phyloP scores from a whole-genome alignment of 1,284 basidiomycete genomes.

The Anthracocystis panici-leucophaei region DNA sequence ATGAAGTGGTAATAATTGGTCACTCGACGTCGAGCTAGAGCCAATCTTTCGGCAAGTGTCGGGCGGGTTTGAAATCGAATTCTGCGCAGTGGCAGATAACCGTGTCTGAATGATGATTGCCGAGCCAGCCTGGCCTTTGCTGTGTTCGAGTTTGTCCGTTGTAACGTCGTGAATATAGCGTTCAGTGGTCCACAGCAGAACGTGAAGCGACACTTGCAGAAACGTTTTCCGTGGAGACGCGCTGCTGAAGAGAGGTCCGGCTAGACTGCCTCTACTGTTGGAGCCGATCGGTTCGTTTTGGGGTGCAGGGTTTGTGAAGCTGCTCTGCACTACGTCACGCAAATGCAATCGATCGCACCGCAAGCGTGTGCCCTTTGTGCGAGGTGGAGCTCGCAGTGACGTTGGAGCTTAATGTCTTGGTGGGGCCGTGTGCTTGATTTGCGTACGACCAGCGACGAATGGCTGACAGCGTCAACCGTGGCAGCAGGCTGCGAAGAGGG shows the following conservation, averaged over 20 bases:
- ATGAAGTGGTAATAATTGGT: slow-evolving; percentile 18
- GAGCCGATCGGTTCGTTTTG: neutral
- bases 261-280: no score
- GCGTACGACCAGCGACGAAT: neutral
- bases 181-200: no score
- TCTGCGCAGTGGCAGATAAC: neutral
- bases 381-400: neutral
- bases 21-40: slow-evolving; percentile 29
- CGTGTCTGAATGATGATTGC: neutral
- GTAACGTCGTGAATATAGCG: neutral
- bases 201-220: no score
- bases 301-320: neutral
- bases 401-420: slow-evolving; percentile 13
- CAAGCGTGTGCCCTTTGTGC: neutral
- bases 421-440: slow-evolving; percentile 21
- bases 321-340: neutral
- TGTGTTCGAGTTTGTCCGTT: neutral
- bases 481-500: slow-evolving; percentile 4
- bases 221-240: no score
- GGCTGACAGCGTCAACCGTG: slow-evolving; percentile 6
- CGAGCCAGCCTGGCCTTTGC: neutral
- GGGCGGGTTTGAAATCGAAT: slow-evolving; percentile 1
- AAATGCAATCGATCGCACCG: slow-evolving; percentile 3
- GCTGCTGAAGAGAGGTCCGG: no score
- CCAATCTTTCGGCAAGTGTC: slow-evolving; percentile 8